Conservation (phyloP, 2,329 filamentous ascomycete genomes). For the Emergomyces orientalis region DNA sequence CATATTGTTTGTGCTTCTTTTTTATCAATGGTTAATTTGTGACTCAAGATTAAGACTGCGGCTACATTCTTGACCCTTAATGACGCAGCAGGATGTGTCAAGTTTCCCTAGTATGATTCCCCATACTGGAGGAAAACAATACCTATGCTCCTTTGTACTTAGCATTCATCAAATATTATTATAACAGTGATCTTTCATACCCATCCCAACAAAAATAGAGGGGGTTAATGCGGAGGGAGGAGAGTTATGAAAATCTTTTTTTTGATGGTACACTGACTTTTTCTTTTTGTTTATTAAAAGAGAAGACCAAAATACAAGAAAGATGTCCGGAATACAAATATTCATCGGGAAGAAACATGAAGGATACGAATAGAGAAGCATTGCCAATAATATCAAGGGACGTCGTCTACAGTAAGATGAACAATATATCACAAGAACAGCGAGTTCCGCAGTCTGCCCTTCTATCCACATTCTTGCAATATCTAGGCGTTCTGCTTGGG, state of each 20-base stretch:
- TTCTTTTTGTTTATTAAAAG: too few species aligned
- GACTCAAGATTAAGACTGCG: too few species aligned
- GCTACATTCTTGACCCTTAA: too few species aligned
- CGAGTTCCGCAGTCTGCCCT: neutral
- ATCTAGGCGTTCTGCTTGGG: conserved; percentile 37
- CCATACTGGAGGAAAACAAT: neutral
- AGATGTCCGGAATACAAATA: neutral
- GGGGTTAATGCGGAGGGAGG: neutral
- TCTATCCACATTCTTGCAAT: neutral
- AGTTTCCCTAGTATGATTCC: neutral
- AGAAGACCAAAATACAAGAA: neutral
- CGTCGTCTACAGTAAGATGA: neutral
- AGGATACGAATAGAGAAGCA: neutral
- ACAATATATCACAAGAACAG: neutral
- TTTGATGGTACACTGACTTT: neutral
- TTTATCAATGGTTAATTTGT: neutral
- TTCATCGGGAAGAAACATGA: neutral
- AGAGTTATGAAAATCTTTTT: neutral
- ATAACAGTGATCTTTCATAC: neutral
- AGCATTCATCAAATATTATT: neutral
- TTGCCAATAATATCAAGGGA: neutral
- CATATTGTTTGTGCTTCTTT: neutral
- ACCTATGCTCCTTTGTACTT: neutral
- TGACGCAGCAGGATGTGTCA: neutral
- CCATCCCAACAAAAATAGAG: neutral